Base-by-base conservation (phyloP, 2,329 filamentous ascomycete genomes). In the Talaromyces pinophilus region DNA sequence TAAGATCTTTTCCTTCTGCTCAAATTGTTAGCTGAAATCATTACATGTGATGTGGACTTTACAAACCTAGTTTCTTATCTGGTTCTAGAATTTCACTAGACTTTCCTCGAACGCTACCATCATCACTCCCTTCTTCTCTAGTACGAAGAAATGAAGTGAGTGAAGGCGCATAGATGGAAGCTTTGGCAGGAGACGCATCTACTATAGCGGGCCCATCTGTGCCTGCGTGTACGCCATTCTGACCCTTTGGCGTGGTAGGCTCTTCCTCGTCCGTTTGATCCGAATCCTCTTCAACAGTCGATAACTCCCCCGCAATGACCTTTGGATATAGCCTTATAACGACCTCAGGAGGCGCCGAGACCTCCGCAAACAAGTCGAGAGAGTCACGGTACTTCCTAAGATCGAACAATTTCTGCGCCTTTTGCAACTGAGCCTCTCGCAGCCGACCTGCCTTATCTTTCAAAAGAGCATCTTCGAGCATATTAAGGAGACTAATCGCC, bases 381-480 rank as follows among this genome's bases (percentile, higher is more conserved):
- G 94, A 90, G 60, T 93, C 89, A 46, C 90, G 86, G 74, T 93
- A 99, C 75, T 91, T 96, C 71, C 89, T 90, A 71, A 91, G 84
- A 67, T 88, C 88, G 73, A 99, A 99, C 4, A 98, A 81, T 15
- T 84, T 81, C 76, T 96, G 92, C 0, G 94, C 95, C 76, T 99
- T 99, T 71, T 91, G 85, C 82, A 96, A 95, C 80, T 94, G 96
- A 72, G 96, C 89, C 72, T 96, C 90, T 33, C 93, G 87, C 67
- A 97, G 84, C 10, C 91, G 89, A 60, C 90, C 89, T 8, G 85
- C 84, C 78, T 99, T 99, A 78, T 96, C 88, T 57, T 88, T 87
- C 25, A 99, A 83, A 25, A 99, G 81, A 0, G 94, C 96, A 78
- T 97, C 94, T 79, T 99, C 95, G 0, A 99, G 86, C 88, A 97